Base-by-base conservation (phyloP, 1,284 basidiomycete species). In the Schizopora paradoxa region DNA sequence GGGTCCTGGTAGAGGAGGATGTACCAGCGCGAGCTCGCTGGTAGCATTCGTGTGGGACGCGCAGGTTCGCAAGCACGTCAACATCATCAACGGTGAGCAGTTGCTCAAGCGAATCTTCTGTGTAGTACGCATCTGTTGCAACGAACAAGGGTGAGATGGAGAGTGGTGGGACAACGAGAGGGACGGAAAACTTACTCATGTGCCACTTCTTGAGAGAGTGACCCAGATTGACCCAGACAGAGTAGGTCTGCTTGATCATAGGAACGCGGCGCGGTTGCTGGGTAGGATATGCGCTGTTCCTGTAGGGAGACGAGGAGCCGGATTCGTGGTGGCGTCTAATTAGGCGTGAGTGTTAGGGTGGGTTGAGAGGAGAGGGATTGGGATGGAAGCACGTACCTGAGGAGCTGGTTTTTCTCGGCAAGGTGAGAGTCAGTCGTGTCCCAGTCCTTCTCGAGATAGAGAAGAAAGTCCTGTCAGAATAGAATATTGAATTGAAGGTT, bases 101-200 rank as follows among this genome's bases (percentile, higher is more conserved):
- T 41, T 66, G 63, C 40, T 80, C 69, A 26, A 77, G 59, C 0
- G 79, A 74, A 27, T 80, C 74, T 47, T 77, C 70, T 1, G 80
- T 84, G 54, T 79, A 85, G 62, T 86, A 86, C 22, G 84, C 82
- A 54, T 83, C 83, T 86, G 36, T 14, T 25, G 36, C 42, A 25
- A 11, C 6, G 35, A 25, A 13, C 19, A 37, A 29, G 26, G 23
- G 22, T 14, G 19, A 28, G 11, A 27, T 28, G 27, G 23, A 16
- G 34, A 11, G 41, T 27, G 32, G 35, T 33, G 10, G 29, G n/a
- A 28, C 16, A 38, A 34, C 22, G 21, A n/a, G 32, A 34, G 6
- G 37, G 8, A 6, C 26, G 2, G 33, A 27, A 23, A 23, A 22
- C 49, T 16, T 36, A 51, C 49, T 51, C 45, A 51, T 51, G 42